Evolutionary conservation across 2,329 filamentous ascomycete genomes (phyloP), one percentile per base, ranked within the genome.

Genomic region (Coccinonectria pachysandricola): DNA sequence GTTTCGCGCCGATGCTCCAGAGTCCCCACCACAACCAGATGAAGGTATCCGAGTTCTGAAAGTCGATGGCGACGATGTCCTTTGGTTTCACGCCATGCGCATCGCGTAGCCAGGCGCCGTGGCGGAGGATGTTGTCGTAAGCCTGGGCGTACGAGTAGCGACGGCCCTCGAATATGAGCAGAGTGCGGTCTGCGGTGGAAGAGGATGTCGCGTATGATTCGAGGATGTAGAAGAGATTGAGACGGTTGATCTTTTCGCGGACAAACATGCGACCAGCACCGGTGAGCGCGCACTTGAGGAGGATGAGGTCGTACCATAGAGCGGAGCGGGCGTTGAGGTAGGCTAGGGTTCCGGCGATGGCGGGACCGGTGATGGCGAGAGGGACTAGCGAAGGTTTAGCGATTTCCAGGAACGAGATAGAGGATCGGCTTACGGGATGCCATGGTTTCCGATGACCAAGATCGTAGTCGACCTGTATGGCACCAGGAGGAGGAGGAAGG

Each of bases 1-100:
- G 84, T 30, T 75, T 75, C 0, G 81, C 85, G 8, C 86, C 86
- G 32, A 93, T 74, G 15, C 77, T 74, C 84, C 84, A 93, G 16
- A 93, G 56, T 0, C 78, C 85, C 28, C 87, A 62, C 65, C 77
- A 72, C 7, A 92, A 36, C 48, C 87, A 82, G 15, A 88, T 46
- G 45, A 85, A 88, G 3, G 68, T 66, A n/a, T 84, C 75, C 20
- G 75, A 82, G 49, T 93, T 94, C 54, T 80, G 77, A 40, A 83
- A 81, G 51, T 91, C 69, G 41, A 93, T 65, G 7, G 82, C 84
- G 11, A 93, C 79, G 17, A 93, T 73, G 27, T 92, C 82, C 22
- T 71, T 72, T 14, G 74, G 69, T 40, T 75, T 66, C 23, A 93
- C 62, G 15, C 64, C 64, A 27, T 77, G 66, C 7, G 57, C 65